These are phyloP conservation scores for Termitomyces titanicus DNA, from an alignment of 768 basidiomycete species.

Conservation along the genomic window DNA sequence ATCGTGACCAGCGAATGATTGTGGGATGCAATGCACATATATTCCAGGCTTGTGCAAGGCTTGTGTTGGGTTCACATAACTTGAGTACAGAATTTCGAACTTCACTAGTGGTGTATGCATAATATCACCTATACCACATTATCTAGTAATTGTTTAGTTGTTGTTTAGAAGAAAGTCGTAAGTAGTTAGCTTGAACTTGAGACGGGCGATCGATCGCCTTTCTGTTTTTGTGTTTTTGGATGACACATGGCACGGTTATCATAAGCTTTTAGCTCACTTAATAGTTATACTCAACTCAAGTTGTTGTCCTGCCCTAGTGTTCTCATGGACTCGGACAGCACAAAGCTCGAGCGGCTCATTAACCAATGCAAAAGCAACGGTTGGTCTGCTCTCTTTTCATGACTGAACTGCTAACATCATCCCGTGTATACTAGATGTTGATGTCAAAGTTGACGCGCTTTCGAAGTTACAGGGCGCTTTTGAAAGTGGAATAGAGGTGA, in stretches of 20 bases:
- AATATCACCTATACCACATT: too few relatives aligned
- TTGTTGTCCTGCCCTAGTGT: neutral
- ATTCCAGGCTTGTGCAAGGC: too few relatives aligned
- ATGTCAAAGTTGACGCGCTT: slow-evolving; percentile 77
- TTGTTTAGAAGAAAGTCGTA: too few relatives aligned
- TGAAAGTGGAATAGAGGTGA: slow-evolving; percentile 68
- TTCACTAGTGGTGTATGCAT: too few relatives aligned
- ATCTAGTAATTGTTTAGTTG: too few relatives aligned
- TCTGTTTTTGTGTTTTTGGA: too few relatives aligned
- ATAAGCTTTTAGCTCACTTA: slow-evolving; percentile 2
- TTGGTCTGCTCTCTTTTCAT: slow-evolving; percentile 23
- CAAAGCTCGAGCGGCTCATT: slow-evolving; percentile 55
- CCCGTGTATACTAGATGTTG: slow-evolving; percentile 57
- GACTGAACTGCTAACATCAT: slow-evolving; percentile 8
- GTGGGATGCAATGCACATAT: neutral
- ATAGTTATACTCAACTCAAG: too few relatives aligned
- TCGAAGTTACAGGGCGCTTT: slow-evolving; percentile 75
- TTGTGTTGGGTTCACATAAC: neutral
- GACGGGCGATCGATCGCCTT: too few relatives aligned
- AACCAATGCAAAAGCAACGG: slow-evolving; percentile 65
- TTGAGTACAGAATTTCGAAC: too few relatives aligned
- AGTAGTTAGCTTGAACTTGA: too few relatives aligned
- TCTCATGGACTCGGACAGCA: slow-evolving; percentile 49
- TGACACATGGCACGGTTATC: neutral
- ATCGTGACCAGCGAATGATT: neutral